Evolutionary conservation across 2,329 filamentous ascomycete species (phyloP), one percentile per base, ranked within the genome.

Genomic region (Ophiosphaerella herpotricha): DNA sequence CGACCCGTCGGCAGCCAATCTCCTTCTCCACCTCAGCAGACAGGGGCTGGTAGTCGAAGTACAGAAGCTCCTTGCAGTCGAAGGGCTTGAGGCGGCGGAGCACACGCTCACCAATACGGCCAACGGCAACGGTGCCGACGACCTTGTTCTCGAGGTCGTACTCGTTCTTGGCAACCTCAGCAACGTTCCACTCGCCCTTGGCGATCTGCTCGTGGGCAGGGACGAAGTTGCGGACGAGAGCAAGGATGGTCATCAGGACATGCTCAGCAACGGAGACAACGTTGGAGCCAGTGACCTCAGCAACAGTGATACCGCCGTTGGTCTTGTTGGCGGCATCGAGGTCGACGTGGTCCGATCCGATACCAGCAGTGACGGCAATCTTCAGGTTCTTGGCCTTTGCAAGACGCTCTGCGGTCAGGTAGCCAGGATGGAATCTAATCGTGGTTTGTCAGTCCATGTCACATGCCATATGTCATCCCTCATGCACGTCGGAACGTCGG

Each of bases 331-430:
- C 94, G 38, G 90, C 91, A 75, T 97, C 86, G 58, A 97, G 85
- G 80, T 99, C 94, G 74, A 99, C 90, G 78, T 99, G 94, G 80
- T 99, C 94, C 44, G 93, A 97, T 64, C 94, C 94, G 73, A 99
- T 96, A 81, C 94, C 94, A 67, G 94, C 94, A 43, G 94, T 99
- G 76, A 99, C 80, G 75, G 93, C 93, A 56, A 99, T 82, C 86
- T 97, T 97, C 71, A 99, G 89, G 51, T 99, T 97, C 89, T 97
- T 97, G 64, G 94, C 94, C 82, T 94, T 96, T 70, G 91, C 91
- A 48, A 99, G 86, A 73, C 94, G 92, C 82, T 97, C 93, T 46
- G 90, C 91, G 42, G 90, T 97, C 52, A 99, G 88, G 83, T 99
- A 99, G 60, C 93, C 94, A 46, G 93, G 93, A 82, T 97, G 93